These are phyloP conservation scores for Blastocystis sp. DNA, from an alignment of 352 stramenopile species.

Conservation along the genomic window DNA sequence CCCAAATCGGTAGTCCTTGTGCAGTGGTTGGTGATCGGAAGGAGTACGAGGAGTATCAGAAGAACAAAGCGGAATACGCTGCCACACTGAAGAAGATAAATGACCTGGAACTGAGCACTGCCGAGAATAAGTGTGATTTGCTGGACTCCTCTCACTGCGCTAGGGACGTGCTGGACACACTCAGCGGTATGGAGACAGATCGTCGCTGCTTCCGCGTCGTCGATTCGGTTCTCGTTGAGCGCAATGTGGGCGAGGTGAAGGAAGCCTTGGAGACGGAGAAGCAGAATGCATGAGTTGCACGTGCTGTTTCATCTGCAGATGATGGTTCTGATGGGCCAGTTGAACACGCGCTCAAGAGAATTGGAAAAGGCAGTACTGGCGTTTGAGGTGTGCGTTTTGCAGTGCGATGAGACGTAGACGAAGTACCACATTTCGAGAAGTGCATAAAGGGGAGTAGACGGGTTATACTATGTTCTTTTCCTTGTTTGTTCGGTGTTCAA, in stretches of 20 bases:
- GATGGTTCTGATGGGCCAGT: conserved; percentile 71
- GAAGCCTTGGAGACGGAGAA: conserved; percentile 53
- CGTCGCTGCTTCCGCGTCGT: conserved; percentile 62
- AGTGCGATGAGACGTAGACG: background rate
- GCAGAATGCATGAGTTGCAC: conserved; percentile 36
- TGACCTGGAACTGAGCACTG: conserved; percentile 65
- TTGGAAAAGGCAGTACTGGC: conserved; percentile 48
- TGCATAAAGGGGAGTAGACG: background rate
- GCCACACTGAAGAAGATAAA: conserved; percentile 49
- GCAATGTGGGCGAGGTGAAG: conserved; percentile 71
- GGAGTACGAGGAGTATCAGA: conserved; percentile 67
- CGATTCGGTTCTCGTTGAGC: conserved; percentile 56
- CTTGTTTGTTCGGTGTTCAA: background rate
- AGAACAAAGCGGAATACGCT: conserved; percentile 33
- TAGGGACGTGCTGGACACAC: conserved; percentile 67
- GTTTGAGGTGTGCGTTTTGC: conserved; percentile 17
- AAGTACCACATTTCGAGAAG: conserved; percentile 43
- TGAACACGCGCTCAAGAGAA: conserved; percentile 56
- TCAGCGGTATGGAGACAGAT: conserved; percentile 33
- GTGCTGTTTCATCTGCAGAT: conserved; percentile 7
- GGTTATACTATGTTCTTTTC: background rate
- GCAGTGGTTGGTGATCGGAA: background rate
- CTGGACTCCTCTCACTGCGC: background rate
- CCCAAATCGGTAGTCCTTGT: conserved; percentile 32
- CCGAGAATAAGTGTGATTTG: conserved; percentile 49